Conservation (phyloP, 139 green algal genomes). For the Limnomonas spitsbergensis region DNA sequence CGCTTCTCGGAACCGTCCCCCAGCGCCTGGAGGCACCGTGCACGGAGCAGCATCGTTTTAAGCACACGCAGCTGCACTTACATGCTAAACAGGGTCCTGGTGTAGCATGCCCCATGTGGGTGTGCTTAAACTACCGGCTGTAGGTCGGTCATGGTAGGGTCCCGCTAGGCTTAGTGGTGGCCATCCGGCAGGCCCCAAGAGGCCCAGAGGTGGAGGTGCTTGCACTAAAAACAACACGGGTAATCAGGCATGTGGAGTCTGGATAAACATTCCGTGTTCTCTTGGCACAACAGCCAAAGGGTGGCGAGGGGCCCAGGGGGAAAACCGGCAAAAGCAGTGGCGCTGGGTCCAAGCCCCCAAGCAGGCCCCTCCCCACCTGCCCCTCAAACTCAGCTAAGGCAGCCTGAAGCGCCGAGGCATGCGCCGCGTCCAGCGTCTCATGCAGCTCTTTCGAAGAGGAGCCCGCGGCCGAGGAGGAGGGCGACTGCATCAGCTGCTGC, state of each 20-base stretch:
- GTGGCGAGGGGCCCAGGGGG: too few relatives aligned
- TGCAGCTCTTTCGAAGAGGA: slow-evolving; percentile 16
- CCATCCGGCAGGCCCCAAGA: too few relatives aligned
- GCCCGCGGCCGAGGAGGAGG: neutral
- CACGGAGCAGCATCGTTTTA: neutral
- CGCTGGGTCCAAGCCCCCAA: too few relatives aligned
- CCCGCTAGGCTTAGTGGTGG: too few relatives aligned
- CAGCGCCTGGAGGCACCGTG: slow-evolving; percentile 8
- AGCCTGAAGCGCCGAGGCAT: neutral
- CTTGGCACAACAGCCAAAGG: too few relatives aligned
- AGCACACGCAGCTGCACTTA: neutral
- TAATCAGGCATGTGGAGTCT: too few relatives aligned
- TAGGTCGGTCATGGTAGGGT: too few relatives aligned
- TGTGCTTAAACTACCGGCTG: too few relatives aligned
- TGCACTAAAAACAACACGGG: too few relatives aligned
- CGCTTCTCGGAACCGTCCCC: slow-evolving; percentile 16
- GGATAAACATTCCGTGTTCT: too few relatives aligned
- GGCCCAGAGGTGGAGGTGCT: too few relatives aligned
- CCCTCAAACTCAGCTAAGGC: slow-evolving; percentile 12
- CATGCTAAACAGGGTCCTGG: neutral
- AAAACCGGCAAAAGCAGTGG: too few relatives aligned
- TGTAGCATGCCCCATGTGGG: neutral
- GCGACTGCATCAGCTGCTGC: neutral
- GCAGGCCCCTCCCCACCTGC: slow-evolving; percentile 20
- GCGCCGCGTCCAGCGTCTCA: neutral